Evolutionary conservation across 2,329 filamentous ascomycete genomes (phyloP).

Genomic region (Pyricularia grisea): DNA sequence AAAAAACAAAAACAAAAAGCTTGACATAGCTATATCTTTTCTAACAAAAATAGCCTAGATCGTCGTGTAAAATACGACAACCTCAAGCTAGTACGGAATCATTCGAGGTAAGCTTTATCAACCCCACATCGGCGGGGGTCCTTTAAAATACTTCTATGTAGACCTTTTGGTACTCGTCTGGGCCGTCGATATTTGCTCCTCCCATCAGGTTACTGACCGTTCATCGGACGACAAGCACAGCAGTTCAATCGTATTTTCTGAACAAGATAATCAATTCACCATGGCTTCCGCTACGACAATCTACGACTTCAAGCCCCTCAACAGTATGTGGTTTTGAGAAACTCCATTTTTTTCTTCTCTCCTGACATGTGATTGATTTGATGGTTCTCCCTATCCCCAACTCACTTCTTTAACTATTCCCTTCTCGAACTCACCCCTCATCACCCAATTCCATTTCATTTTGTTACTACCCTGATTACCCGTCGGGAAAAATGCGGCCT

Average conservation of each 20-base stretch:
- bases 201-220: neutral
- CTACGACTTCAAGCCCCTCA: constrained; percentile 76
- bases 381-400: neutral
- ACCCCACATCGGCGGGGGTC: too few species aligned
- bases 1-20: neutral
- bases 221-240: neutral
- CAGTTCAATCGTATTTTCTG: neutral
- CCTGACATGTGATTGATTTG: neutral
- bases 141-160: neutral
- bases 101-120: neutral
- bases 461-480: neutral
- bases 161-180: neutral
- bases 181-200: neutral
- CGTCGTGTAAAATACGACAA: too few species aligned
- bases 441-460: neutral
- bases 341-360: neutral
- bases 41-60: neutral
- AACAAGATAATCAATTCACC: constrained; percentile 6
- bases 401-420: neutral
- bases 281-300: constrained; percentile 65
- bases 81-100: neutral
- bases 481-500: neutral
- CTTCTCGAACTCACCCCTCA: neutral
- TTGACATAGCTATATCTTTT: neutral
- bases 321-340: constrained; percentile 48